Evolutionary conservation across 306 rosid genomes (phyloP), one percentile per base, ranked within the genome.

Genomic region (Medicago lupulina): DNA sequence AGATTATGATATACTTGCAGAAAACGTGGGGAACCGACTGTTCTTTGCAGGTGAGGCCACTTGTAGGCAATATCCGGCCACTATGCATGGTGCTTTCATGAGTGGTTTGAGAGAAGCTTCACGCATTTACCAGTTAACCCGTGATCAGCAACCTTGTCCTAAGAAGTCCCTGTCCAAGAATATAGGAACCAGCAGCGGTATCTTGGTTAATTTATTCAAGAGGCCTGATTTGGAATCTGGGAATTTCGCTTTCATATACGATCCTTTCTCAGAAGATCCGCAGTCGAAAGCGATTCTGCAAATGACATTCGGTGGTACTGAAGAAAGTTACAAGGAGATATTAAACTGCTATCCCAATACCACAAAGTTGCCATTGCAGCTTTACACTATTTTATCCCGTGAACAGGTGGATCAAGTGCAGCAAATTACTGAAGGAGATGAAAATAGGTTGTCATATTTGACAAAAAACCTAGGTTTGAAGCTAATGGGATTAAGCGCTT

Each of bases 1-100:
- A 34, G 98, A 95, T 80, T 95, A 95, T 79, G 97, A 95, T 58
- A 44, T 90, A 55, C 97, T 95, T 4, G 98, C 96, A 6, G 93
- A 95, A 78, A 95, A 81, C 11, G 93, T 95, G 80, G 89, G 93
- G 50, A 89, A 84, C 76, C 83, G 85, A 9, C 86, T 95, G 59
- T 95, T 90, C 87, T 95, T 95, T 77, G 97, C 98, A 43, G 98
- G 97, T 28, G 98, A 95, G 86, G 98, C 98, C 59, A 95, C 98
- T 41, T 85, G 80, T 77, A 88, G 96, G 86, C 92, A 95, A 67
- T 85, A 92, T 85, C 98, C 98, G 19, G 98, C 97, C 75, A 95
- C 96, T 28, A 95, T 92, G 98, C 98, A 95, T 36, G 97, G 98
- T 49, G 98, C 97, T 75, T 90, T 83, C 80, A 76, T 95, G 78